A percentile compares a stretch with the other conserved stretches of the same genome.
These are phyloP conservation scores for Aspergillus sp. DNA, from an alignment of 2,329 filamentous ascomycete species.

Conservation along the genomic window DNA sequence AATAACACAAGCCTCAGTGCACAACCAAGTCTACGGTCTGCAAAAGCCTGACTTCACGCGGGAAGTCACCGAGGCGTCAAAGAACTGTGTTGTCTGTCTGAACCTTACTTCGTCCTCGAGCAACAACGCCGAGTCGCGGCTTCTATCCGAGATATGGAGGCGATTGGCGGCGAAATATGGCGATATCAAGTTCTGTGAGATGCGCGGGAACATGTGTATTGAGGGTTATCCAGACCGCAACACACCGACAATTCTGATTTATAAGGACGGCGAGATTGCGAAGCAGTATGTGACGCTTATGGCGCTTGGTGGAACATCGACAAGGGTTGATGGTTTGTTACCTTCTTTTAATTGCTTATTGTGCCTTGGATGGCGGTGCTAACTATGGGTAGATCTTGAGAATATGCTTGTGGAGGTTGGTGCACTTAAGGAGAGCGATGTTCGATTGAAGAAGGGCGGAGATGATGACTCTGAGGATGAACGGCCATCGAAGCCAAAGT, in stretches of 20 bases:
- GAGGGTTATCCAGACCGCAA: constrained; percentile 95
- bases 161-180: constrained; percentile 81
- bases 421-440: constrained; percentile 74
- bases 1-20: constrained; percentile 73
- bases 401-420: constrained; percentile 78
- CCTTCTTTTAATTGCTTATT: not conserved
- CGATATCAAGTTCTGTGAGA: constrained; percentile 97
- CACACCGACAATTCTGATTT: constrained; percentile 89
- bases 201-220: constrained; percentile 86
- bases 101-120: constrained; percentile 76
- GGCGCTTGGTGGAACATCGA: constrained; percentile 71
- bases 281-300: constrained; percentile 88
- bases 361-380: not conserved
- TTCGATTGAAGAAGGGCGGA: constrained; percentile 64
- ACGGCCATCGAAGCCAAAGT: constrained; percentile 55
- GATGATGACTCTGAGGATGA: constrained; percentile 56
- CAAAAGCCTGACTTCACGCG: constrained; percentile 91
- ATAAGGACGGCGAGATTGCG: constrained; percentile 88
- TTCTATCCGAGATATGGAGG: constrained; percentile 82
- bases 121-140: constrained; percentile 79
- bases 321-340: constrained; percentile 57
- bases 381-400: constrained; percentile 63
- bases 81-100: constrained; percentile 67
- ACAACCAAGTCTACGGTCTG: constrained; percentile 88
- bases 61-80: constrained; percentile 88